Evolutionary conservation across 495 filamentous ascomycete genomes (phyloP), one percentile per base, ranked within the genome.

Genomic region (Podospora appendiculata): DNA sequence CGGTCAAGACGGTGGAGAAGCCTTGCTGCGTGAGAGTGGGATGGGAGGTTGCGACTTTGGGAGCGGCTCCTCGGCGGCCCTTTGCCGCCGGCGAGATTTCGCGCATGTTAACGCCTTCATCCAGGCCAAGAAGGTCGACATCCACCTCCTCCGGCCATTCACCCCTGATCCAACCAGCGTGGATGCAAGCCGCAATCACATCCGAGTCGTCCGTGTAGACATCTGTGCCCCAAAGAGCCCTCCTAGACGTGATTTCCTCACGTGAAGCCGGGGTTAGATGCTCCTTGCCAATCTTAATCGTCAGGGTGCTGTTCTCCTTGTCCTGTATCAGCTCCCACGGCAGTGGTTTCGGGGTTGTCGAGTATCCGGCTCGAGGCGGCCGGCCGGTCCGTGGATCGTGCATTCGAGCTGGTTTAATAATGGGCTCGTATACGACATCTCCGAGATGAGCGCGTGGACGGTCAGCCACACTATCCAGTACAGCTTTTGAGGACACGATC

Each of bases 131-230:
- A 66, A 92, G 70, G 16, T 75, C 74, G 10, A 74, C 65, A 49
- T 80, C 75, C 3, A 92, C 83, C 40, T 88, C 86, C 0, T 87
- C 80, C 14, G 81, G 79, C 85, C 90, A 95, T 53, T 87, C 88
- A 25, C 92, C 93, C 9, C 87, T 82, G 52, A 98, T 86, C 80
- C 86, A 96, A 8, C 94, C 94, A 12, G 84, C 81, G 66, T 98
- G 93, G 51, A 97, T 93, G 51, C 92, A 90, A 4, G 90, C 91
- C 0, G 91, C 94, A 45, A 98, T 78, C 6, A 90, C 80, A 63
- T 98, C 94, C 0, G 90, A 95, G 70, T 98, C 94, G 58, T 97
- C 94, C 0, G 90, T 95, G 65, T 98, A 97, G 6, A 97, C 76
- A 16, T 90, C 89, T 0, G 89, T 91, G 9, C 93, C 93, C 91